Base-by-base conservation (phyloP, 805 yeast genomes). In the Kuraishia molischiana region DNA sequence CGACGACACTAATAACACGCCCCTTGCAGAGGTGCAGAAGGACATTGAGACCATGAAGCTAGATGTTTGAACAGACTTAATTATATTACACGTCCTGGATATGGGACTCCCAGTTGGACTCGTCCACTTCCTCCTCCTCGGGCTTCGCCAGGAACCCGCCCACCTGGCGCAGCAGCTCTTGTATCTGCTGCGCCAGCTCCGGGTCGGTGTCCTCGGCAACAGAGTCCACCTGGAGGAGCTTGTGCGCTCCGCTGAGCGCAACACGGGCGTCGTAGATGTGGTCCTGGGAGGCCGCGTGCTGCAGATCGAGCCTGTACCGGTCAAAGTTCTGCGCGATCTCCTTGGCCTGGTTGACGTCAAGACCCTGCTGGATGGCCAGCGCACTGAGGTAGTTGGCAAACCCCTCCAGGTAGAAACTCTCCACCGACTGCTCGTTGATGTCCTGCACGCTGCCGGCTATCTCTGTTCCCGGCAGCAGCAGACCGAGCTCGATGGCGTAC, bases 351-450 rank as follows among this genome's bases (percentile, higher is more conserved):
- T 40, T 44, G 19, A 32, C 39, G 4, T 44, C 2, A 4, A 52
- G 28, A 2, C 36, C 34, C 29, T 50, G 50, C 40, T 60, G 64
- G n/a, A 51, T 36, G 35, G 53, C 44, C 17, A 67, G 62, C n/a
- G 70, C 62, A 14, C 61, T 56, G 37, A 83, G 59, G 44, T 76
- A 55, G 50, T 79, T 69, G 0, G 92, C 77, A 49, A 89, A 74
- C 0, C 92, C 94, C 51, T 85, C 94, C 45, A 87, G 62, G 54
- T 92, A 92, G 52, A 73, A 82, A 29, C 80, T 70, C 50, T 92
- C 97, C 40, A 85, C 65, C 43, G 85, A 76, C 48, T 78, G 80
- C 49, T 90, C 97, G 59, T 90, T 87, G 34, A 90, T 73, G 42
- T 83, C 90, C 48, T 80, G 79, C 14, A 80, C 67, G 19, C 70